These are phyloP conservation scores for Juglanconis juglandina DNA, from an alignment of 2,329 filamentous ascomycete genomes.

Conservation along the genomic window DNA sequence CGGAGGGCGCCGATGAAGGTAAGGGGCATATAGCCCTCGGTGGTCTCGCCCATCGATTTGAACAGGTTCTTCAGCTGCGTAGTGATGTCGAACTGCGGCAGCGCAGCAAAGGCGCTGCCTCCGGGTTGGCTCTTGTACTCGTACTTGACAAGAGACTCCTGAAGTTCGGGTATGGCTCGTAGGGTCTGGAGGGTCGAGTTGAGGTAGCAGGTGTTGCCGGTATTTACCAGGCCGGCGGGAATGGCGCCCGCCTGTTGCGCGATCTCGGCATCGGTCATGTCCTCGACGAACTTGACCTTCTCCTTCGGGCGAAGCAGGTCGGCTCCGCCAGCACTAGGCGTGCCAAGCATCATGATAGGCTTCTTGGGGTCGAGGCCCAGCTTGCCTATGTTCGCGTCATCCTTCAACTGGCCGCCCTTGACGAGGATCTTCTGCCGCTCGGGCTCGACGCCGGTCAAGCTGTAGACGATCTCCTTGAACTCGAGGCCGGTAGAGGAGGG, in stretches of 20 bases:
- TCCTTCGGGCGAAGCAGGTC: slow-evolving; percentile 71
- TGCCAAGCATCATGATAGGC: slow-evolving; percentile 95
- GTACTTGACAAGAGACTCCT: slow-evolving; percentile 69
- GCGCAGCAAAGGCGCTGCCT: slow-evolving; percentile 21
- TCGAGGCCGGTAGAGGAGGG: slow-evolving; percentile 79
- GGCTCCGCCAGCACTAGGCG: slow-evolving; percentile 64
- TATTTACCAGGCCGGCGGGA: slow-evolving; percentile 83
- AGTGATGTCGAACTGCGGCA: slow-evolving; percentile 67
- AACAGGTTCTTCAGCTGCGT: slow-evolving; percentile 78
- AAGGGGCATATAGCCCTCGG: slow-evolving; percentile 79
- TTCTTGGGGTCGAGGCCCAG: slow-evolving; percentile 83
- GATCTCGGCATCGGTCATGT: slow-evolving; percentile 93
- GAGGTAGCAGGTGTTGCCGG: slow-evolving; percentile 97
- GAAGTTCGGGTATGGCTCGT: slow-evolving; percentile 84
- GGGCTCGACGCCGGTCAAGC: slow-evolving; percentile 91
- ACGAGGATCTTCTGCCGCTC: slow-evolving; percentile 94
- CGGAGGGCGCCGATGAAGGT: slow-evolving; percentile 80
- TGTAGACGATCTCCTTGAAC: slow-evolving; percentile 94
- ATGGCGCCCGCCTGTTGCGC: slow-evolving; percentile 79
- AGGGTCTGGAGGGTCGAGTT: slow-evolving; percentile 96
- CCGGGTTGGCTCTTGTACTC: slow-evolving; percentile 39
- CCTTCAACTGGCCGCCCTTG: slow-evolving; percentile 91
- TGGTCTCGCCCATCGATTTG: slow-evolving; percentile 83
- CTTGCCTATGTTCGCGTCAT: slow-evolving; percentile 83
- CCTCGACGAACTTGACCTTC: slow-evolving; percentile 83